These are phyloP conservation scores for Dactylellina sp. DNA, from an alignment of 2,329 filamentous ascomycete species.

Conservation along the genomic window DNA sequence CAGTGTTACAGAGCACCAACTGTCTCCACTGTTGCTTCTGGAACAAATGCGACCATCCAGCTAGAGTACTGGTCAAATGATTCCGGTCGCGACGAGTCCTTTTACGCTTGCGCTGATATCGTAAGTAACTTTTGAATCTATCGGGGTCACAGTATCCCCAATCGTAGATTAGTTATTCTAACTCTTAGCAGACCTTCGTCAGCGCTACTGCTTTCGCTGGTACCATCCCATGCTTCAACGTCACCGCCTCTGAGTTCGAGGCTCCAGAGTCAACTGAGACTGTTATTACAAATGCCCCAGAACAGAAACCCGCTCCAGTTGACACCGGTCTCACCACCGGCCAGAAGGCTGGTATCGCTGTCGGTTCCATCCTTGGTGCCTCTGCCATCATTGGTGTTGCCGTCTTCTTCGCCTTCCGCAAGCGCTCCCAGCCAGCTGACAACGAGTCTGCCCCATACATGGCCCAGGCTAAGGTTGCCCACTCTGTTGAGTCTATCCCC, in stretches of 20 bases:
- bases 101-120: constrained; percentile 69
- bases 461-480: constrained; percentile 46
- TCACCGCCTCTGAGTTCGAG: constrained; percentile 63
- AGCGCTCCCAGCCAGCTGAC: constrained; percentile 41
- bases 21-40: constrained; percentile 62
- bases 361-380: constrained; percentile 60
- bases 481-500: constrained; percentile 53
- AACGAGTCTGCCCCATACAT: constrained; percentile 52
- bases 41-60: constrained; percentile 68
- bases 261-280: constrained; percentile 59
- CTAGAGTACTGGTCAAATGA: constrained; percentile 67
- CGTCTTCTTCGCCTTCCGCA: constrained; percentile 57
- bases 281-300: constrained; percentile 29
- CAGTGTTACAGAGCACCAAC: constrained; percentile 65
- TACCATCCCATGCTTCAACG: constrained; percentile 66
- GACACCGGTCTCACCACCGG: constrained; percentile 50
- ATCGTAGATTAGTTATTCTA: background rate
- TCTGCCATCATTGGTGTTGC: constrained; percentile 50
- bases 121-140: constrained; percentile 58
- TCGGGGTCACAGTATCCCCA: constrained; percentile 1
- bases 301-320: constrained; percentile 16
- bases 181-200: constrained; percentile 64
- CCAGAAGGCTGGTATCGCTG: constrained; percentile 60
- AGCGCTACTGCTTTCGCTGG: constrained; percentile 62
- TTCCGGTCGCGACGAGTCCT: constrained; percentile 65